phyloP scores from a whole-genome alignment of 1,139 yeast genomes.

The Hansenula lynferdii region DNA sequence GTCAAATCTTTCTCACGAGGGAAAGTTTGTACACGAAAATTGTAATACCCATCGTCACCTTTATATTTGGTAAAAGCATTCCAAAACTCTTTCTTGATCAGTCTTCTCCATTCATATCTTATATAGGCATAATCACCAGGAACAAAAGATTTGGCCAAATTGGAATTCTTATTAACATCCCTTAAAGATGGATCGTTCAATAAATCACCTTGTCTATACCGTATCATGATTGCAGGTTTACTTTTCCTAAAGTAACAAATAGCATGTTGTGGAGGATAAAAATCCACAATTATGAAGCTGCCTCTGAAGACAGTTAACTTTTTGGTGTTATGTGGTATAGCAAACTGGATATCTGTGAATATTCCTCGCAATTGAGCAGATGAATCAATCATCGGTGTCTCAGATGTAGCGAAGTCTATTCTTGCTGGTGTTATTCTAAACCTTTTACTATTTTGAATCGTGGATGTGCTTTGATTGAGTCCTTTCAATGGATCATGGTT shows the following conservation, averaged over 20 bases:
- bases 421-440: not conserved
- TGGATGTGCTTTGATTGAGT: no score
- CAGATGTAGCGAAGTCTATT: not conserved
- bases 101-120: slow-evolving; percentile 36
- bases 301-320: slow-evolving; percentile 2
- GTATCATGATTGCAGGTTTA: slow-evolving; percentile 38
- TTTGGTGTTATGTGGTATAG: no score
- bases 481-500: no score
- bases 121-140: slow-evolving; percentile 37
- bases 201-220: slow-evolving; percentile 21
- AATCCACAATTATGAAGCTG: slow-evolving; percentile 27
- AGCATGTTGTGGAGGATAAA: slow-evolving; percentile 42
- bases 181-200: slow-evolving; percentile 22
- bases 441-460: no score
- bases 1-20: slow-evolving; percentile 35
- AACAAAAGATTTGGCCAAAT: slow-evolving; percentile 22
- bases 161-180: not conserved
- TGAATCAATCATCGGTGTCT: not conserved
- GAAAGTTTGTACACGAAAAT: slow-evolving; percentile 31
- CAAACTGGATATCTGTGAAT: not conserved
- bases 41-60: slow-evolving; percentile 44
- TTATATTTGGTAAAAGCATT: slow-evolving; percentile 22
- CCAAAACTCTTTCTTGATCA: slow-evolving; percentile 31
- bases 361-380: not conserved
- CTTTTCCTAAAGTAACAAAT: slow-evolving; percentile 43